A percentile compares a stretch with the other conserved stretches of the same genome.
These are phyloP conservation scores for Suhomyces ambrosiae DNA, from an alignment of 1,139 yeast species.

Conservation along the genomic window DNA sequence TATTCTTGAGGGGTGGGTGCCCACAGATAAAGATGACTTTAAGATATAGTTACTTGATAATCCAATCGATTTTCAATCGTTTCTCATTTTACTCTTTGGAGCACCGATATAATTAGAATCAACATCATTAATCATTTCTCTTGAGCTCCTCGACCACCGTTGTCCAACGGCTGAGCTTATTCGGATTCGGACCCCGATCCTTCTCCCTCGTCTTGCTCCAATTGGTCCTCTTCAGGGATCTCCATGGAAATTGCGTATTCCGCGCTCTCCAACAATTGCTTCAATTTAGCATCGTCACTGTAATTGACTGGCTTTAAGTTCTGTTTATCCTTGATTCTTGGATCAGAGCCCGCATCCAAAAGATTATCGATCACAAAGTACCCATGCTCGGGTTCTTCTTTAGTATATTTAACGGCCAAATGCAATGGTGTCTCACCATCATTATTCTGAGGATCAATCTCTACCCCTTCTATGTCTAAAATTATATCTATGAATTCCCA, in stretches of 20 bases:
- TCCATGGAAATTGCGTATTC: constrained; percentile 65
- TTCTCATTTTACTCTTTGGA: too few relatives aligned
- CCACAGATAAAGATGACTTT: constrained; percentile 38
- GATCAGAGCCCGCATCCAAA: constrained; percentile 91
- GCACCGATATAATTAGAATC: too few relatives aligned
- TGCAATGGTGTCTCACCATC: constrained; percentile 92
- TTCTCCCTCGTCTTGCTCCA: constrained; percentile 25
- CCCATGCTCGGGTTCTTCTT: constrained; percentile 85
- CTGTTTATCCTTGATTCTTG: constrained; percentile 45
- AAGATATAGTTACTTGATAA: constrained; percentile 6
- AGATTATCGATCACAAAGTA: constrained; percentile 75
- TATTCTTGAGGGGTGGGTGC: constrained; percentile 34
- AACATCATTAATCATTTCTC: background rate
- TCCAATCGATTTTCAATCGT: too few relatives aligned
- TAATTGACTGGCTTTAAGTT: constrained; percentile 78
- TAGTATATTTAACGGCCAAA: constrained; percentile 74
- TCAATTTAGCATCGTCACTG: constrained; percentile 56
- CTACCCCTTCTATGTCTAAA: constrained; percentile 88
- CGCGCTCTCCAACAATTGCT: constrained; percentile 73
- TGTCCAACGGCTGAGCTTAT: too few relatives aligned
- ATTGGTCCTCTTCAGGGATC: constrained; percentile 31
- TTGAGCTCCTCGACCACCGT: too few relatives aligned
- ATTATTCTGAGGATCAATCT: constrained; percentile 76
- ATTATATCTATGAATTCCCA: constrained; percentile 84
- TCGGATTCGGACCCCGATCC: constrained; percentile 43